phyloP scores from a whole-genome alignment of 1,284 basidiomycete species.

The Microbotryum lychnidis-dioicae region DNA sequence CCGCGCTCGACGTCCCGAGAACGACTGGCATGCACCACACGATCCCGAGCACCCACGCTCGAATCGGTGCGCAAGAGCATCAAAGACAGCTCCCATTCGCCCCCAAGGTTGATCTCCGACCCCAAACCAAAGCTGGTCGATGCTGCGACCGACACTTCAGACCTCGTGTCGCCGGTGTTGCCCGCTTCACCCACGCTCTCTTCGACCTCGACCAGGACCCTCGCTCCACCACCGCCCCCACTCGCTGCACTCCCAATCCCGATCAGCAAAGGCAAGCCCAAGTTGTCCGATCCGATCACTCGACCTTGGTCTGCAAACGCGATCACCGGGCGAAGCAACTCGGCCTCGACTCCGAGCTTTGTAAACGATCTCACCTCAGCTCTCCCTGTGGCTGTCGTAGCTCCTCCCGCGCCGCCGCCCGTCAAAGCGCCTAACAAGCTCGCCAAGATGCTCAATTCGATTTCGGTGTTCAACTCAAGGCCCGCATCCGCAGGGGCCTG shows the following conservation, averaged over 20 bases:
- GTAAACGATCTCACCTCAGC: neutral
- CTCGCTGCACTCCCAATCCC: neutral
- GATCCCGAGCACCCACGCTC: neutral
- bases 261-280: too few species aligned
- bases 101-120: too few species aligned
- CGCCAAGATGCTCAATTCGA: constrained; percentile 26
- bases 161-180: constrained; percentile 8
- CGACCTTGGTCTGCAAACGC: neutral
- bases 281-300: neutral
- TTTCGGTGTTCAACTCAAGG: constrained; percentile 24
- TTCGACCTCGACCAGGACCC: neutral
- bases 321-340: neutral
- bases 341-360: neutral
- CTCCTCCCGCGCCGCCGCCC: neutral
- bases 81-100: neutral
- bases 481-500: too few species aligned
- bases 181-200: neutral
- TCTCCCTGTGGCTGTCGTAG: neutral
- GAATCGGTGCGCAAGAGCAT: neutral
- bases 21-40: neutral
- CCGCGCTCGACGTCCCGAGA: neutral
- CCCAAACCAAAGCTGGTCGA: constrained; percentile 22
- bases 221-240: neutral
- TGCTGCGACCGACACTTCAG: constrained; percentile 25
- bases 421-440: constrained; percentile 17